phyloP scores from a whole-genome alignment of 257 asterid genomes.

The Ehretia macrophylla region DNA sequence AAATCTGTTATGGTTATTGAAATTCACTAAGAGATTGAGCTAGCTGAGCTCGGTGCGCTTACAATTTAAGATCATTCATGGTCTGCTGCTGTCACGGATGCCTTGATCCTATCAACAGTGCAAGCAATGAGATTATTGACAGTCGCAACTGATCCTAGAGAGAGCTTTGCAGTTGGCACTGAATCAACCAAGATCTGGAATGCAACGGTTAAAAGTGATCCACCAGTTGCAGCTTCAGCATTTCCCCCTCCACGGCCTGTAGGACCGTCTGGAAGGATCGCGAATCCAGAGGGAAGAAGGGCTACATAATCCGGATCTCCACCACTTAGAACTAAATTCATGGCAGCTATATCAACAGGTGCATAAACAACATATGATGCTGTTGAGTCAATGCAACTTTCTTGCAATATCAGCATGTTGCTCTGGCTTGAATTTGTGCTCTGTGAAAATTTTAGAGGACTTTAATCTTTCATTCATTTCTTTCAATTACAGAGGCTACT shows the following conservation, averaged over 20 bases:
- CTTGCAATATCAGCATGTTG: conserved; percentile 13
- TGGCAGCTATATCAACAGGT: not conserved
- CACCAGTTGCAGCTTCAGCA: conserved; percentile 20
- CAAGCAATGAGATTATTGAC: conserved; percentile 27
- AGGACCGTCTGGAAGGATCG: conserved; percentile 54
- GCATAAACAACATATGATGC: conserved; percentile 13
- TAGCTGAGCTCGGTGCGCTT: not conserved
- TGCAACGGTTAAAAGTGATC: conserved; percentile 45
- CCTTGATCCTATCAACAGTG: conserved; percentile 37
- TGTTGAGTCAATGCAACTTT: conserved; percentile 7
- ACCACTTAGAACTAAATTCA: not conserved
- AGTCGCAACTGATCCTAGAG: conserved; percentile 25
- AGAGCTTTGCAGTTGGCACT: conserved; percentile 20
- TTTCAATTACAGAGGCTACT: not conserved
- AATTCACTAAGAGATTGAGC: not conserved
- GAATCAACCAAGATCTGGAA: conserved; percentile 50
- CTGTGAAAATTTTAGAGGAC: not conserved
- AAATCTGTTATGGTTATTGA: not conserved
- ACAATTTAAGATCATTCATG: not conserved
- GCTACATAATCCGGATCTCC: conserved; percentile 30
- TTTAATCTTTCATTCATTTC: too few species aligned
- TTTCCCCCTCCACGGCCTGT: conserved; percentile 8
- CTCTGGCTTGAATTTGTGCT: conserved; percentile 3
- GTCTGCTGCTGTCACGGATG: not conserved
- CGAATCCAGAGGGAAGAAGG: conserved; percentile 59